Evolutionary conservation across 768 basidiomycete genomes (phyloP), one percentile per base, ranked within the genome.

Genomic region (Artomyces pyxidatus): DNA sequence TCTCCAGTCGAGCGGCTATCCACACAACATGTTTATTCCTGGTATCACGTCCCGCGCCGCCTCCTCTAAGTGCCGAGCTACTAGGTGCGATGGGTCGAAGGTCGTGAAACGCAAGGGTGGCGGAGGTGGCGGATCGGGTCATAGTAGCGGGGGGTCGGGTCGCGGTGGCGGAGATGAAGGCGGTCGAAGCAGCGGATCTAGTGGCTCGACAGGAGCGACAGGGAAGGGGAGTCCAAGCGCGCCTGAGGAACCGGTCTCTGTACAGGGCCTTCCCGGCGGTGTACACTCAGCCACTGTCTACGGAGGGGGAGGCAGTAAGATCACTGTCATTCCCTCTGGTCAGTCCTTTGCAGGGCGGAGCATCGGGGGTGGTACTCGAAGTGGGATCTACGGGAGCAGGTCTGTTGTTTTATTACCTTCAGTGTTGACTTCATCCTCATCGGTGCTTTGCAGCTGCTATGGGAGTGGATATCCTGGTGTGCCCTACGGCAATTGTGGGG

Each of bases 381-480:
- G 22, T 1, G 12, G 47, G n/a, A 52, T 62, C 3, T 63, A 53
- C 35, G 63, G 63, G 1, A 54, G 44, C 23, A 47, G 48, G 62
- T 63, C 41, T 10, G 57, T 47, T 16, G 9, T 35, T 23, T 7
- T 23, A 10, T 27, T 29, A 26, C 22, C 25, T 42, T 23, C n/a
- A 14, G 12, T 21, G 3, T 46, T 6, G 5, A 7, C 17, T n/a
- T 3, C 19, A 29, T 11, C 12, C 28, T 32, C 26, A 29, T 14
- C 28, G 17, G 28, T 25, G 11, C 25, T 3, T 42, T 37, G 35
- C 16, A 62, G 61, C 17, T 30, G 48, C 23, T 63, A 64, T 35
- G 63, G 62, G 12, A 64, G 62, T 45, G 63, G 63, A 8, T 64
- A 63, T 42, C 59, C 59, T 4, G 61, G 59, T 11, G 17, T 23